These are phyloP conservation scores for Colletotrichum siamense DNA, from an alignment of 2,329 filamentous ascomycete species.

Conservation along the genomic window DNA sequence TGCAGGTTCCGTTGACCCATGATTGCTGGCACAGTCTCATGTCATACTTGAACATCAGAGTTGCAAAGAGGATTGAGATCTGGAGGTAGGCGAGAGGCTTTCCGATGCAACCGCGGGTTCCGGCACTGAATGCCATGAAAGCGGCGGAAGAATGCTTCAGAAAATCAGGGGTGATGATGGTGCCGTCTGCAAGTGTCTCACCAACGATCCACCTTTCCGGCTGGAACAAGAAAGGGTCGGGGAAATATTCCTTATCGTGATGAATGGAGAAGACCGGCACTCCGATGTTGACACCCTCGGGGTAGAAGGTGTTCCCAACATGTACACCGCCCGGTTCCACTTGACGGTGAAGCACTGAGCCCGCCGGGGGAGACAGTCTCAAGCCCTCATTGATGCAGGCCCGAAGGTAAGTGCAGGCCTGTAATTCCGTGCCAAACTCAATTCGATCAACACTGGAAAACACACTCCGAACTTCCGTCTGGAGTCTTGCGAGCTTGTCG, in stretches of 20 bases:
- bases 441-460: background rate
- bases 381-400: conserved; percentile 3
- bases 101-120: conserved; percentile 3
- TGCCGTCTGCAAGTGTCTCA: background rate
- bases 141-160: background rate
- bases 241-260: background rate
- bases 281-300: background rate
- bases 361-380: background rate
- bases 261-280: conserved; percentile 6
- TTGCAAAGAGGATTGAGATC: background rate
- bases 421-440: background rate
- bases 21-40: background rate
- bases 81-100: background rate
- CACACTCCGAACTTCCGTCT: background rate
- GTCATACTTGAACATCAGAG: background rate
- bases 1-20: background rate
- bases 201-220: conserved; percentile 4
- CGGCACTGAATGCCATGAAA: conserved; percentile 7
- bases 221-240: background rate
- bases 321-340: background rate
- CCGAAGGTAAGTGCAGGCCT: conserved; percentile 1
- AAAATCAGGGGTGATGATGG: background rate
- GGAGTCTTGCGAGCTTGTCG: background rate
- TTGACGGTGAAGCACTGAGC: background rate
- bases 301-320: background rate